Evolutionary conservation across 2,329 filamentous ascomycete species (phyloP), one percentile per base, ranked within the genome.

Genomic region (Talaromyces sp.): DNA sequence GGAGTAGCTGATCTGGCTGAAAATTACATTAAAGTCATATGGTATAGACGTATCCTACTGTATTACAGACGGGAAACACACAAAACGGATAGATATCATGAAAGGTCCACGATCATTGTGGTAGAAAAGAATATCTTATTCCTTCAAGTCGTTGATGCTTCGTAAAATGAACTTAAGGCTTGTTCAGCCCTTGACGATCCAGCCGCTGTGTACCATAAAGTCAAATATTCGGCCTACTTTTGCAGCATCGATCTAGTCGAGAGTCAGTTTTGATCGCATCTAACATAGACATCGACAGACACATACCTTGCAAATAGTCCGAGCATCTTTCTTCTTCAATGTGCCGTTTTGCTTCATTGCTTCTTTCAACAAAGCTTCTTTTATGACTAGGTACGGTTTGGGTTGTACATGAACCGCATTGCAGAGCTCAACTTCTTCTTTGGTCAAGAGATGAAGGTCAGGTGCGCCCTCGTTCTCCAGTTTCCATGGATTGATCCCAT

Each of bases 321-420:
- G 91, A 2, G 93, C 93, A 70, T 94, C 89, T 80, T 97, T 98
- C 85, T 95, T 97, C 83, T 97, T 98, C 8, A 99, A 80, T 13
- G 85, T 86, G 0, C 95, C 95, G 66, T 95, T 94, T 66, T 89
- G 89, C 79, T 94, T 95, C 75, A 97, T 86, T 0, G 94, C 92
- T 75, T 98, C 94, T 72, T 92, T 91, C 61, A 98, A 79, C n/a
- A 98, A 83, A 67, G 91, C 89, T 76, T 97, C 93, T 78, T 99
- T 99, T 78, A 98, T 92, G 73, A 92, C 92, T 5, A 97, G 79
- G 76, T 97, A 99, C 1, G 95, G 92, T 80, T 99, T 99, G 0
- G 95, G 95, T 77, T 95, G 90, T 61, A 99, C 81, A 49, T 93
- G 87, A 15, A 96, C 85, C 47, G 90, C 85, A 70, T 91, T 91